Evolutionary conservation across 441 rosid species (phyloP).

Genomic region (Viola pubescens): DNA sequence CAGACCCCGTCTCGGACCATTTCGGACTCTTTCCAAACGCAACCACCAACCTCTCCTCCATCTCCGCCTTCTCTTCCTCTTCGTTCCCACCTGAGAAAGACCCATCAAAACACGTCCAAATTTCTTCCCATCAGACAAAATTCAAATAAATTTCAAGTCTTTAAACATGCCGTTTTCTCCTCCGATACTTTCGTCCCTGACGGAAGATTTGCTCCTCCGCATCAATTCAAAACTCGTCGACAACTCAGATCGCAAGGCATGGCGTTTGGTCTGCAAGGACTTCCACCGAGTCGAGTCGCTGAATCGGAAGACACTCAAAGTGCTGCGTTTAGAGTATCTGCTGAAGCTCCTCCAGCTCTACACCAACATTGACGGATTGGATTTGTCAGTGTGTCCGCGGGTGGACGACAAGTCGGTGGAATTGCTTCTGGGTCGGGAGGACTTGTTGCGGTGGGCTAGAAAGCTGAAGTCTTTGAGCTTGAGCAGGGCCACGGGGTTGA

Average conservation of each 20-base stretch:
- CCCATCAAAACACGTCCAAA: neutral
- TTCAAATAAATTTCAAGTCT: neutral
- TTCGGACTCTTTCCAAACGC: conserved; percentile 31
- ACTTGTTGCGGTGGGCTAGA: conserved; percentile 23
- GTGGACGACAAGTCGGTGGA: conserved; percentile 54
- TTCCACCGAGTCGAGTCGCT: conserved; percentile 60
- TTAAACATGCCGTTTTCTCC: conserved; percentile 5
- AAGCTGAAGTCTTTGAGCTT: conserved; percentile 43
- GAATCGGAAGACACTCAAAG: conserved; percentile 41
- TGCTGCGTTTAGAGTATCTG: conserved; percentile 66
- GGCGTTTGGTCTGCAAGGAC: conserved; percentile 69
- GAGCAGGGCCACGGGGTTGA: conserved; percentile 51
- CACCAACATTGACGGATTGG: conserved; percentile 41
- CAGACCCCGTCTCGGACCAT: conserved; percentile 15
- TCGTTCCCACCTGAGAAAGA: conserved; percentile 52
- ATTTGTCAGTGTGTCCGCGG: conserved; percentile 75
- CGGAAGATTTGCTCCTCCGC: conserved; percentile 65
- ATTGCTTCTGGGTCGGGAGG: conserved; percentile 28
- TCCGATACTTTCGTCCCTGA: conserved; percentile 37
- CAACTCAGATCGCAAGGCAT: conserved; percentile 47
- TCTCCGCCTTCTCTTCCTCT: conserved; percentile 72
- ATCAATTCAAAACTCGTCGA: conserved; percentile 35
- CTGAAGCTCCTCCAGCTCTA: conserved; percentile 36
- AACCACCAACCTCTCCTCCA: conserved; percentile 51
- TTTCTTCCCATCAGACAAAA: neutral